Evolutionary conservation across 768 basidiomycete genomes (phyloP).

Genomic region (Suillus subaureus): DNA sequence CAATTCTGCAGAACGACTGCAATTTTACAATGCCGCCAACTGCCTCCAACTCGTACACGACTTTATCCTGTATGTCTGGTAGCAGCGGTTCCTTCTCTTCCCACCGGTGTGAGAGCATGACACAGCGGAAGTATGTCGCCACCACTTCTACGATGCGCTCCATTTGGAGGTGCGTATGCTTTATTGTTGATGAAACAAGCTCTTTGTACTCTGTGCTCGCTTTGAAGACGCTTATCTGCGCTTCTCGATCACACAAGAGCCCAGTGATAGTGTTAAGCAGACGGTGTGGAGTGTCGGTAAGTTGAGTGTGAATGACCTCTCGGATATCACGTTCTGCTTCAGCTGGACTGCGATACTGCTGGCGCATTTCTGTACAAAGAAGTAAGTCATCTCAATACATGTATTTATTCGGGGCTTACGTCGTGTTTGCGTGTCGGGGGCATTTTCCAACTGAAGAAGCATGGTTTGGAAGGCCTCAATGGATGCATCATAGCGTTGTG

Average conservation of each 20-base stretch:
- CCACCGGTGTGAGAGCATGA: slow-evolving; percentile 2
- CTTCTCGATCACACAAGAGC: background rate
- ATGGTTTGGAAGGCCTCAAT: background rate
- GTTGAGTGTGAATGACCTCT: background rate
- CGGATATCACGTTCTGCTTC: background rate
- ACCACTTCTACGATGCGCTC: background rate
- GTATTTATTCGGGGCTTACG: background rate
- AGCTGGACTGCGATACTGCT: background rate
- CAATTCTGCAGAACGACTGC: background rate
- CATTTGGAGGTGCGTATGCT: background rate
- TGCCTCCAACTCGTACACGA: background rate
- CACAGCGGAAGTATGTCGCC: background rate
- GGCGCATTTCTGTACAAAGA: background rate
- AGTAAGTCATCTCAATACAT: background rate
- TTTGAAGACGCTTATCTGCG: background rate
- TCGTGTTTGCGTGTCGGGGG: background rate
- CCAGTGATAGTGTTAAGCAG: background rate
- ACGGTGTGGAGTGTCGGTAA: background rate
- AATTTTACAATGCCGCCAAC: background rate
- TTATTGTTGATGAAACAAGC: background rate
- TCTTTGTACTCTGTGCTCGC: background rate
- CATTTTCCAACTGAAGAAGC: background rate
- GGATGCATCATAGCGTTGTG: background rate
- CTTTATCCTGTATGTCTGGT: background rate
- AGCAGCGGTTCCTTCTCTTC: background rate